phyloP scores from a whole-genome alignment of 106 monocot genomes.

The Allium fistulosum region DNA sequence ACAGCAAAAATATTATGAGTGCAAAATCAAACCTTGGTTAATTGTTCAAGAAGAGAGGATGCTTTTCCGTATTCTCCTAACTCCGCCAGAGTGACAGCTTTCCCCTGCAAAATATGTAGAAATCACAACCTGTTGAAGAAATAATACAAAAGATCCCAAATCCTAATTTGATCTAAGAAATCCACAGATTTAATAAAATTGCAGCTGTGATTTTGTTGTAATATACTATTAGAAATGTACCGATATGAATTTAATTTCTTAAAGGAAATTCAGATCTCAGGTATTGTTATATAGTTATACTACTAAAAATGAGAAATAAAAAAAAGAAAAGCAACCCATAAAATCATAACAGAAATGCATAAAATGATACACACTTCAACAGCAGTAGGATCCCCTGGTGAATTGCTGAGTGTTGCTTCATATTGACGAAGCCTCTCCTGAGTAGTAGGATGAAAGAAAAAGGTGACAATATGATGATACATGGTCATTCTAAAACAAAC shows the following conservation, averaged over 20 bases:
- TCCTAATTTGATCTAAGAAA: too few species aligned
- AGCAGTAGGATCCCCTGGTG: constrained; percentile 50
- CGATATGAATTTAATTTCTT: too few species aligned
- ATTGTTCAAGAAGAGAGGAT: constrained; percentile 62
- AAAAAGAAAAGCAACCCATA: not conserved
- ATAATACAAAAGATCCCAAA: too few species aligned
- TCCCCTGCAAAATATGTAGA: constrained; percentile 44
- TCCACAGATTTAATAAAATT: too few species aligned
- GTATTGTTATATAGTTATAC: not conserved
- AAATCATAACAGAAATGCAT: not conserved
- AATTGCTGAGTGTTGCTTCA: constrained; percentile 49
- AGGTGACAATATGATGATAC: too few species aligned
- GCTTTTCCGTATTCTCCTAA: constrained; percentile 75
- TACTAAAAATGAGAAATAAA: not conserved
- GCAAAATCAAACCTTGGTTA: constrained; percentile 46
- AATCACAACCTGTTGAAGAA: not conserved
- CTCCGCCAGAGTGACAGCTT: constrained; percentile 63
- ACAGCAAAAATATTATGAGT: not conserved
- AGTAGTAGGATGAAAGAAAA: too few species aligned
- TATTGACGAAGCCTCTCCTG: constrained; percentile 58
- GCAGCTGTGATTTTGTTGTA: too few species aligned
- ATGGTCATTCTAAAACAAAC: too few species aligned
- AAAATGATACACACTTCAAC: too few species aligned
- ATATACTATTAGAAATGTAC: too few species aligned
- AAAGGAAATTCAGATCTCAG: too few species aligned